Evolutionary conservation across 2,329 filamentous ascomycete species (phyloP).

Genomic region (Hypoxylon sp.): DNA sequence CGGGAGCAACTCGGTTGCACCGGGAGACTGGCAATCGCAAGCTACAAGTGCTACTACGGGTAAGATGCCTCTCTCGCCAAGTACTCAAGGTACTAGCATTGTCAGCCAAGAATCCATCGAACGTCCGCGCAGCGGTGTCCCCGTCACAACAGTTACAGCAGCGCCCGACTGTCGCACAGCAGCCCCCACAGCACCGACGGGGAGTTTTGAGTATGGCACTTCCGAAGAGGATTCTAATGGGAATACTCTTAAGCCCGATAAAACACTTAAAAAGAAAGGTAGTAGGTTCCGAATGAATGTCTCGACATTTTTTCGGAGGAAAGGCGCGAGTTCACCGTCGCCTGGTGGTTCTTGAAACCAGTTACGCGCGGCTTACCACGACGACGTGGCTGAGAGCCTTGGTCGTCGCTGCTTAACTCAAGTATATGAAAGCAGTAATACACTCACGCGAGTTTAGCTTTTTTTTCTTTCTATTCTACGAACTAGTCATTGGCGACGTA

Average conservation of each 20-base stretch:
- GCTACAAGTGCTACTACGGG: slow-evolving; percentile 70
- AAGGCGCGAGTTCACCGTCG: slow-evolving; percentile 51
- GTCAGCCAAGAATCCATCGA: slow-evolving; percentile 68
- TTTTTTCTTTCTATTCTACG: too few relatives aligned
- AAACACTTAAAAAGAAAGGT: slow-evolving; percentile 66
- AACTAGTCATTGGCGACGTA: too few relatives aligned
- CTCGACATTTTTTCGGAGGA: slow-evolving; percentile 63
- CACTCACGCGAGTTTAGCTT: slow-evolving; percentile 11
- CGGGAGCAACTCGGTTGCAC: slow-evolving; percentile 62
- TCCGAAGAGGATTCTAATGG: slow-evolving; percentile 53
- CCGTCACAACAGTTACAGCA: slow-evolving; percentile 52
- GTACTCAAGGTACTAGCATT: slow-evolving; percentile 72
- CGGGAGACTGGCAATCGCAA: slow-evolving; percentile 69
- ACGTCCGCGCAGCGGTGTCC: slow-evolving; percentile 56
- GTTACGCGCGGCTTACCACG: too few relatives aligned
- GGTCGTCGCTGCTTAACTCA: slow-evolving; percentile 1
- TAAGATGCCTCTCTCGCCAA: slow-evolving; percentile 71
- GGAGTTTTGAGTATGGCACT: slow-evolving; percentile 42
- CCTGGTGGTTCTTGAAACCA: slow-evolving; percentile 39
- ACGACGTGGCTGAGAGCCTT: too few relatives aligned
- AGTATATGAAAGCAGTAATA: slow-evolving; percentile 10
- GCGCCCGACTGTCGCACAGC: slow-evolving; percentile 48
- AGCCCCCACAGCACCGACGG: slow-evolving; percentile 36
- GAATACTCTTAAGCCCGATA: slow-evolving; percentile 58
- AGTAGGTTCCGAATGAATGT: slow-evolving; percentile 71